Percentiles rank a stretch among this genome's conserved stretches.
Evolutionary conservation across 192 early-diverging fungal species (phyloP).

Genomic region (Coemansia javaensis): DNA sequence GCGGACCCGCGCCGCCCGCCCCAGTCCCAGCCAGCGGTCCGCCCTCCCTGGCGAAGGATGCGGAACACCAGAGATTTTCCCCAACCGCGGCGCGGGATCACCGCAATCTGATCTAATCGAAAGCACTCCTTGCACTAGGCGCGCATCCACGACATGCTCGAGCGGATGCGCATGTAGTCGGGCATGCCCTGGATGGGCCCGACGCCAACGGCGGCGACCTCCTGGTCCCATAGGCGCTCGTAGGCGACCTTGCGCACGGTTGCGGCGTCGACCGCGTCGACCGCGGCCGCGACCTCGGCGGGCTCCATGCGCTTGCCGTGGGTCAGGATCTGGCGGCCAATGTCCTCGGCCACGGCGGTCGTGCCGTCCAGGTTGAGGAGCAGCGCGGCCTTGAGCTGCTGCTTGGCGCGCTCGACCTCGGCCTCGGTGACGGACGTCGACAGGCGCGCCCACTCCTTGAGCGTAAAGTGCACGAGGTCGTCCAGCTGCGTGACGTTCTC

Average conservation of each 20-base stretch:
- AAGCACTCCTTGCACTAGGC: too few species aligned
- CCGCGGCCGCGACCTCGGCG: constrained; percentile 79
- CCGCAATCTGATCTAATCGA: constrained; percentile 36
- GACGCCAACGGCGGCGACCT: constrained; percentile 76
- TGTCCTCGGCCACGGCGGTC: constrained; percentile 93
- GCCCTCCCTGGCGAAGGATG: too few species aligned
- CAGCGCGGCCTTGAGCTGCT: constrained; percentile 94
- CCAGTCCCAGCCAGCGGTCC: too few species aligned
- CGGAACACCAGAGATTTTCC: too few species aligned
- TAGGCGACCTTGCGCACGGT: constrained; percentile 84
- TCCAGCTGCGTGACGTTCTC: constrained; percentile 79
- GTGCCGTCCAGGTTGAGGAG: constrained; percentile 89
- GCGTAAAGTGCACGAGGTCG: constrained; percentile 81
- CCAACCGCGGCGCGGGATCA: too few species aligned
- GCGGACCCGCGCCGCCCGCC: too few species aligned
- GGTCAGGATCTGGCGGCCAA: constrained; percentile 93
- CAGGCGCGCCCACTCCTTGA: constrained; percentile 91
- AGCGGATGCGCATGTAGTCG: constrained; percentile 84
- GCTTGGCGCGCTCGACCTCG: constrained; percentile 96
- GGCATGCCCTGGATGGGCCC: constrained; percentile 86
- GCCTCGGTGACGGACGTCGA: constrained; percentile 76
- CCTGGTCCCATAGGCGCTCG: constrained; percentile 87
- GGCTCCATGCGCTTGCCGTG: constrained; percentile 87
- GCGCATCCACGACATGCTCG: constrained; percentile 77
- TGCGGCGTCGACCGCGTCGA: constrained; percentile 77